Evolutionary conservation across 495 filamentous ascomycete species (phyloP).

Genomic region (Penicillium macrosclerotiorum): DNA sequence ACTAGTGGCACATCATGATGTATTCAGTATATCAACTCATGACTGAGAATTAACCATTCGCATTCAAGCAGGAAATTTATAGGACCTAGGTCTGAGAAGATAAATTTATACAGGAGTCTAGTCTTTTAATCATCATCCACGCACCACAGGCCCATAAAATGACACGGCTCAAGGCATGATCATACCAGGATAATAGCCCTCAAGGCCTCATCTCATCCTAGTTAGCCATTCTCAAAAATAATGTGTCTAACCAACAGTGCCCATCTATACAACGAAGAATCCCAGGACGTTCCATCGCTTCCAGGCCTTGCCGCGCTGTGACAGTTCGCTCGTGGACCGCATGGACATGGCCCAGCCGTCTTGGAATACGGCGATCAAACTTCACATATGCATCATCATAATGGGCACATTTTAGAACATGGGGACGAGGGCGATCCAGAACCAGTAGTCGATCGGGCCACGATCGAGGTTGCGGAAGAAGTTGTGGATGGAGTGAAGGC

Average conservation of each 20-base stretch:
- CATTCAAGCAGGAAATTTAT: not conserved
- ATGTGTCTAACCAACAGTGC: constrained; percentile 21
- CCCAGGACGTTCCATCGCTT: constrained; percentile 24
- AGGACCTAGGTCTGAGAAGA: not conserved
- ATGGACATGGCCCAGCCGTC: constrained; percentile 34
- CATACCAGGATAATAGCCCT: constrained; percentile 13
- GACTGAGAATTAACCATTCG: not conserved
- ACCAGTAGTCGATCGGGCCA: constrained; percentile 17
- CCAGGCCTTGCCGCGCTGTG: constrained; percentile 21
- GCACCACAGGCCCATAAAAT: constrained; percentile 22
- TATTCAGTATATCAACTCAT: no score
- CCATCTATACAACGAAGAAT: constrained; percentile 31
- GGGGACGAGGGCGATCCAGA: constrained; percentile 22
- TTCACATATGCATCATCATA: constrained; percentile 31
- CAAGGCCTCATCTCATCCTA: constrained; percentile 11
- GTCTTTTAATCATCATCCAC: constrained; percentile 1
- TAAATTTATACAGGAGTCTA: not conserved
- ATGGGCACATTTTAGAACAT: constrained; percentile 33
- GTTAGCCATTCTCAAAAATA: constrained; percentile 5
- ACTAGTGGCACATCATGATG: no score
- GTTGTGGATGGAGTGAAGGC: constrained; percentile 27
- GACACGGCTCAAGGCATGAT: constrained; percentile 14
- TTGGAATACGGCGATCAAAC: constrained; percentile 28
- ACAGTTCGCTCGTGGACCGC: constrained; percentile 20
- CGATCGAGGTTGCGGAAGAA: constrained; percentile 24